Evolutionary conservation across 768 basidiomycete genomes (phyloP), one percentile per base, ranked within the genome.

Genomic region (Cystoderma amianthinum): DNA sequence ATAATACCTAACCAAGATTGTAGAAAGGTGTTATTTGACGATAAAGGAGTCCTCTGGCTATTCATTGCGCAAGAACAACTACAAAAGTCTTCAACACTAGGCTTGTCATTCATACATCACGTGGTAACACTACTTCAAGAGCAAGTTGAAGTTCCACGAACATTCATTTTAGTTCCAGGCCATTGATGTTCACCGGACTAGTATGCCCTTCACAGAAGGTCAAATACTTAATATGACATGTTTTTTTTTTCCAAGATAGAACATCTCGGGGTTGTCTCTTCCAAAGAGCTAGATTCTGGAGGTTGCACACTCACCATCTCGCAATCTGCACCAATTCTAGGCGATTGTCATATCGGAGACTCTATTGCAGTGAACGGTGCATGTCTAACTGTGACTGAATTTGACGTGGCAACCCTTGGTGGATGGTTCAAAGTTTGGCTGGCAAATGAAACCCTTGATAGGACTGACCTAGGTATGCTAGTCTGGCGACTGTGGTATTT

Each of bases 381-480:
- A 33, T 98, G 96, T 58, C 58, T 99, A 56, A 98, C 96, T 0
- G 95, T 95, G 33, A 93, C 84, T 2, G 80, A 78, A 52, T 97
- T 95, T 53, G 72, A 85, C 54, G 61, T 69, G 46, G 63, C 62
- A 22, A 65, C 71, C 32, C 51, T 72, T 2, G 82, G 78, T 1
- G 89, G 89, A 4, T 85, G 78, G 75, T 98, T 99, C 70, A 87
- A 78, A 54, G 90, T 97, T 36, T 95, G 93, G 74, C 67, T 99
- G 36, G 94, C 95, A 34, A 94, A 95, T 51, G 96, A 99, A 69
- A 98, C 96, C 11, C 64, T 99, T 44, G 72, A 78, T 40, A 70
- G 91, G 60, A 97, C 94, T 2, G 88, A 97, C 65, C 67, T 98
- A 22, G 96, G 95, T 88, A 28, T 25, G 22, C 34, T 5, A n/a